These are phyloP conservation scores for Adansonia digitata DNA, from an alignment of 345 rosid genomes.

Conservation along the genomic window DNA sequence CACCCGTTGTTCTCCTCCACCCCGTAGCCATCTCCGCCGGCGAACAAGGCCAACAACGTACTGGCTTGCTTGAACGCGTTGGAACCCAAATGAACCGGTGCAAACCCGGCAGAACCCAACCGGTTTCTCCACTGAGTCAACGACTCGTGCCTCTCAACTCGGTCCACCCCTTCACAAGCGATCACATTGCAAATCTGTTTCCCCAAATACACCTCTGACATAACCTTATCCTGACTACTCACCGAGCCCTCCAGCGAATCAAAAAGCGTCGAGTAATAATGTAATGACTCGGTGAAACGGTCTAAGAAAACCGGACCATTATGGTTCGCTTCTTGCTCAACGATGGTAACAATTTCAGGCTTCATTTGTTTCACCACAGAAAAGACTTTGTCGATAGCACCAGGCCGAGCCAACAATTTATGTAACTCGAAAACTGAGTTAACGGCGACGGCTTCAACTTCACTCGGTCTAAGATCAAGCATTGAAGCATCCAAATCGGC, in stretches of 20 bases:
- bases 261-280: constrained; percentile 75
- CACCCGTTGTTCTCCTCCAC: constrained; percentile 86
- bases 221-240: constrained; percentile 45
- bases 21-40: constrained; percentile 77
- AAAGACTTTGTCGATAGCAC: constrained; percentile 58
- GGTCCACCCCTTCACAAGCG: constrained; percentile 70
- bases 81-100: constrained; percentile 70
- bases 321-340: constrained; percentile 83
- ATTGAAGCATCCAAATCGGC: constrained; percentile 77
- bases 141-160: constrained; percentile 79
- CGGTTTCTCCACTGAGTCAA: constrained; percentile 61
- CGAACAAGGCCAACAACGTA: constrained; percentile 57
- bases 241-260: constrained; percentile 73
- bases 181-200: constrained; percentile 84
- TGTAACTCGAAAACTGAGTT: constrained; percentile 87
- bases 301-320: constrained; percentile 69
- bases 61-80: constrained; percentile 89
- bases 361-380: constrained; percentile 52
- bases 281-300: constrained; percentile 81
- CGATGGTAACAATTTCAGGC: constrained; percentile 70
- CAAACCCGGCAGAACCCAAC: constrained; percentile 56
- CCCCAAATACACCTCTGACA: constrained; percentile 77
- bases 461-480: constrained; percentile 54
- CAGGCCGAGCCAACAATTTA: constrained; percentile 53
- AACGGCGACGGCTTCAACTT: constrained; percentile 63